Evolutionary conservation across 805 yeast genomes (phyloP).

Genomic region (Hanseniaspora jakobsenii): DNA sequence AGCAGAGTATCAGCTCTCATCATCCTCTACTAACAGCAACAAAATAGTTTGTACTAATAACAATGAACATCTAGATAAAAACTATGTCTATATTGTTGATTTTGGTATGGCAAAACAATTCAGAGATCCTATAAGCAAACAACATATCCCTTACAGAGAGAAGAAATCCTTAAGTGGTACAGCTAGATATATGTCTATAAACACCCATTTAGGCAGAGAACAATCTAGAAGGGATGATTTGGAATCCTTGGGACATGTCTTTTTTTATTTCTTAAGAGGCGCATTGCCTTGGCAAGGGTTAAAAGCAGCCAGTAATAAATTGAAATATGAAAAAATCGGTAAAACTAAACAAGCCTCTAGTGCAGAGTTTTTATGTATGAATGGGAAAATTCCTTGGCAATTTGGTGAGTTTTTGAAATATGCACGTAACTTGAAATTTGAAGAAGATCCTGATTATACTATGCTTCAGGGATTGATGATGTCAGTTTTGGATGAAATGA

Average conservation of each 20-base stretch:
- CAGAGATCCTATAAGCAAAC: slow-evolving; percentile 66
- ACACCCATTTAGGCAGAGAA: slow-evolving; percentile 77
- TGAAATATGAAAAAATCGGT: slow-evolving; percentile 74
- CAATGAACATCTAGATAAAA: slow-evolving; percentile 48
- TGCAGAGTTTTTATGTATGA: slow-evolving; percentile 40
- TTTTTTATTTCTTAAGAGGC: slow-evolving; percentile 65
- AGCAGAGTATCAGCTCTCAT: slow-evolving; percentile 25
- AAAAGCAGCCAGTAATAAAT: slow-evolving; percentile 74
- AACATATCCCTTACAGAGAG: slow-evolving; percentile 73
- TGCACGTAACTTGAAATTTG: slow-evolving; percentile 59
- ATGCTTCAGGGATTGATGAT: slow-evolving; percentile 51
- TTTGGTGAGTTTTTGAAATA: slow-evolving; percentile 62
- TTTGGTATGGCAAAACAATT: slow-evolving; percentile 83
- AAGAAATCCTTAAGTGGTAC: slow-evolving; percentile 72
- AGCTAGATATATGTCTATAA: slow-evolving; percentile 77
- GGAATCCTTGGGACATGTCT: slow-evolving; percentile 72
- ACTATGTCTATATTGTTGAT: slow-evolving; percentile 62
- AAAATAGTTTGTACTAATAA: slow-evolving; percentile 21
- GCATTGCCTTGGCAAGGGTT: slow-evolving; percentile 85
- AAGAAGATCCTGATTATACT: slow-evolving; percentile 68
- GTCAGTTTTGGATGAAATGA: slow-evolving; percentile 44
- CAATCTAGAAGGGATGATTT: slow-evolving; percentile 75
- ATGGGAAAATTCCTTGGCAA: slow-evolving; percentile 56
- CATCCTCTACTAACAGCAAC: slow-evolving; percentile 15
- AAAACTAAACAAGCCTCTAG: slow-evolving; percentile 64